Conservation (phyloP, 371 early-diverging fungal genomes). For the Cokeromyces recurvatus region DNA sequence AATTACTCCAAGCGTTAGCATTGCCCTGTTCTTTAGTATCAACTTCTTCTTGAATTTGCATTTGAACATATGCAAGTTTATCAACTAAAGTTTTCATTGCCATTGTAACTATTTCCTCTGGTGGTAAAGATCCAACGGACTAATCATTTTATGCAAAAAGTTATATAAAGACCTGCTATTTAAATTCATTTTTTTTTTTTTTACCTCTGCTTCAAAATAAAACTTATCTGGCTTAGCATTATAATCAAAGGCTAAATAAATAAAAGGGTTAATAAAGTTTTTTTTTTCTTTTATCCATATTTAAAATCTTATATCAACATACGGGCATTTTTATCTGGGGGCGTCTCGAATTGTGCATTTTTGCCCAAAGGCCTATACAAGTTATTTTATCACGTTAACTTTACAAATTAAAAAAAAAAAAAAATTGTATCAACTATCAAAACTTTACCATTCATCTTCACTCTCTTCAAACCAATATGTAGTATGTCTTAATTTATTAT, state of each 20-base stretch:
- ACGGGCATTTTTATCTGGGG: constrained; percentile 59
- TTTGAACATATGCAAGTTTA: constrained; percentile 76
- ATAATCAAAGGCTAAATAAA: constrained; percentile 72
- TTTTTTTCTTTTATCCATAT: not conserved
- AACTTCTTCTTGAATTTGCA: constrained; percentile 68
- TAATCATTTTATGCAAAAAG: no score
- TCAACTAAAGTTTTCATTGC: constrained; percentile 80
- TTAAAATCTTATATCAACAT: constrained; percentile 19
- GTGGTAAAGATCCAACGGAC: constrained; percentile 85
- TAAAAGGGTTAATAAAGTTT: not conserved
- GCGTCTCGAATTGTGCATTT: constrained; percentile 69
- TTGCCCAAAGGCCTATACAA: constrained; percentile 61
- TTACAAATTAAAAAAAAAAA: no score
- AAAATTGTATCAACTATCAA: no score
- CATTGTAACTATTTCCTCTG: constrained; percentile 80
- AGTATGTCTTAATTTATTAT: constrained; percentile 92
- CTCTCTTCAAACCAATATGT: constrained; percentile 95
- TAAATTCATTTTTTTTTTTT: no score
- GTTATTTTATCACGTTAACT: no score
- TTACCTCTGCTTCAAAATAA: constrained; percentile 86
- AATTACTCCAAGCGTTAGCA: constrained; percentile 22
- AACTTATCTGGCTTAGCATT: constrained; percentile 82
- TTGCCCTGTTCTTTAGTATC: constrained; percentile 41
- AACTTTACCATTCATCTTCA: constrained; percentile 77
- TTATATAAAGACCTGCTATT: no score